Evolutionary conservation across 148 eudicot genomes (phyloP).

Genomic region (Polygonum maritimum): DNA sequence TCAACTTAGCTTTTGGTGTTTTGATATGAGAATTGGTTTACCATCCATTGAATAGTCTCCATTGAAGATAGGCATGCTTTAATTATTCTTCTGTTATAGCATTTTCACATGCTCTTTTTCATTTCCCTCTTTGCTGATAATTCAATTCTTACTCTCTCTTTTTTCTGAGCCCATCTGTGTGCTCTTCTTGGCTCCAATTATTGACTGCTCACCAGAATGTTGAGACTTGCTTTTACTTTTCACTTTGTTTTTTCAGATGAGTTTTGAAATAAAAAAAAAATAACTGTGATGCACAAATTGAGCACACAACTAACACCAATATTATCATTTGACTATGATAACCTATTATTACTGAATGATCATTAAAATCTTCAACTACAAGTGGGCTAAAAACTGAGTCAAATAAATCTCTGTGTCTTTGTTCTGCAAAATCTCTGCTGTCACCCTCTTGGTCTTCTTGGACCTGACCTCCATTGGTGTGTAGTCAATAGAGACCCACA

Average conservation of each 20-base stretch:
- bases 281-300: neutral
- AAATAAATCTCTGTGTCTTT: neutral
- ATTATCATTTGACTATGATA: conserved; percentile 3
- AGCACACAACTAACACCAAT: neutral
- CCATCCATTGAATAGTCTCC: neutral
- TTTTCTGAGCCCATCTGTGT: neutral
- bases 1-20: neutral
- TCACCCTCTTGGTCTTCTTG: neutral
- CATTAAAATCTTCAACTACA: neutral
- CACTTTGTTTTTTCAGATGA: neutral
- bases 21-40: neutral
- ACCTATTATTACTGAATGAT: neutral
- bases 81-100: neutral
- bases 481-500: neutral
- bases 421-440: neutral
- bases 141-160: neutral
- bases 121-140: no score
- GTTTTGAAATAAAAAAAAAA: neutral
- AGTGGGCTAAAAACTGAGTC: neutral
- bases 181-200: neutral
- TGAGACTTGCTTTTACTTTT: neutral
- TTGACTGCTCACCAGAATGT: conserved; percentile 3
- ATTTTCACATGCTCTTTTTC: neutral
- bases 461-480: neutral
- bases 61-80: neutral